Conservation (phyloP, 2,329 filamentous ascomycete species). For the Tolypocladium tundrense region DNA sequence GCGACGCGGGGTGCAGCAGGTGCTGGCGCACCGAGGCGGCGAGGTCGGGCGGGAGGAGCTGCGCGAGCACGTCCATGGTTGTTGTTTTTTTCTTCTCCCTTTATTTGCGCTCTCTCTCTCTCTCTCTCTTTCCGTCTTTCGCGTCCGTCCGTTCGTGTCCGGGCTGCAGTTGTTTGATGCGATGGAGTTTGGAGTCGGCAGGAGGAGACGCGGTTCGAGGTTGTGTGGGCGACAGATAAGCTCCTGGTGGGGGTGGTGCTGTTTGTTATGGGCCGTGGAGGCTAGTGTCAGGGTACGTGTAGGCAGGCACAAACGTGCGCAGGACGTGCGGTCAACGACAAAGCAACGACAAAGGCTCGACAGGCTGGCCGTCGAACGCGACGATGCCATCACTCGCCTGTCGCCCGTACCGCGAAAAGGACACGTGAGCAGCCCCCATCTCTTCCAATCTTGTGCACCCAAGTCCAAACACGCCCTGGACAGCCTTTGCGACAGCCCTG, state of each 20-base stretch:
- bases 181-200: neutral
- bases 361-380: too few relatives aligned
- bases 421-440: too few relatives aligned
- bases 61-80: conserved; percentile 25
- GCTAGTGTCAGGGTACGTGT: neutral
- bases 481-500: neutral
- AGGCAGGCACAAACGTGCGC: neutral
- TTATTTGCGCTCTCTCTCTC: too few relatives aligned
- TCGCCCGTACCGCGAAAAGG: neutral
- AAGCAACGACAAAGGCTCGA: too few relatives aligned
- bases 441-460: neutral
- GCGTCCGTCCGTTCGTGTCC: neutral
- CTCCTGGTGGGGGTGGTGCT: neutral
- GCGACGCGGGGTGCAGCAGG: conserved; percentile 34
- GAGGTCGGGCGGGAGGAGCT: conserved; percentile 34
- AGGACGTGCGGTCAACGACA: neutral
- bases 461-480: neutral
- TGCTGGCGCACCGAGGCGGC: conserved; percentile 34
- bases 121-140: neutral
- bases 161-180: neutral
- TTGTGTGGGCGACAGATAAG: neutral
- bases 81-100: neutral
- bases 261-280: neutral
- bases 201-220: neutral
- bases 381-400: neutral